Base-by-base conservation (phyloP, 2,329 filamentous ascomycete species). In the Talaromyces atroroseus region DNA sequence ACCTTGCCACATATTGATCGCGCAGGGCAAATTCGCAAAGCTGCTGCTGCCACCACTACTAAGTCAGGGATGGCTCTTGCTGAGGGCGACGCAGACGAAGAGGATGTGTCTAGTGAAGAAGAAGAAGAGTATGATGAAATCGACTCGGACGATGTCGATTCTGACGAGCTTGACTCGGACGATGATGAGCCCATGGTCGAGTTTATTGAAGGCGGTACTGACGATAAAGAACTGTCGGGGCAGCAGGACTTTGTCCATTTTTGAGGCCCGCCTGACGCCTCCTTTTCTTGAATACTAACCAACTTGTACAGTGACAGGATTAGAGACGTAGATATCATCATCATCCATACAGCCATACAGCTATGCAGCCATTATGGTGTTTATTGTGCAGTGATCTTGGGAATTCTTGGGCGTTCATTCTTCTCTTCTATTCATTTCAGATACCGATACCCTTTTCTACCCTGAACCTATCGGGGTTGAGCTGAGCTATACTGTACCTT, bases 1-100 rank as follows among this genome's bases (percentile, higher is more conserved):
- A 88, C 87, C 70, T 82, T 96, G 54, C 88, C 85, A 58, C 94
- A 99, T 75, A 84, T 92, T 70, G 89, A 94, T 76, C 86, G 89
- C 74, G 91, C 91, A 69, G 91, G 89, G 66, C 88, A 90, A 67
- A 86, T 87, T 71, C 81, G 83, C 71, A 83, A 82, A 71, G 78
- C 80, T 64, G 75, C 75, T 57, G 75, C 78, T 61, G 72, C 72
- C 66, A 71, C 70, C 62, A 75, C 78, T 61, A 72, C 72, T 66
- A 71, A 71, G 61, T 60, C 64, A 58, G 68, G 65, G 57, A 66
- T 66, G 57, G 59, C 63, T 60, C 61, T 34, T 67, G 60, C 36
- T 52, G 26, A 29, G 5, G 26, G 26, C 26, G 78, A 82, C 58
- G 78, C 82, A 58, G 79, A 81, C 46, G 78, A 82, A 60, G 85